These are phyloP conservation scores for Eremomyces bilateralis DNA, from an alignment of 495 filamentous ascomycete species.

Conservation along the genomic window DNA sequence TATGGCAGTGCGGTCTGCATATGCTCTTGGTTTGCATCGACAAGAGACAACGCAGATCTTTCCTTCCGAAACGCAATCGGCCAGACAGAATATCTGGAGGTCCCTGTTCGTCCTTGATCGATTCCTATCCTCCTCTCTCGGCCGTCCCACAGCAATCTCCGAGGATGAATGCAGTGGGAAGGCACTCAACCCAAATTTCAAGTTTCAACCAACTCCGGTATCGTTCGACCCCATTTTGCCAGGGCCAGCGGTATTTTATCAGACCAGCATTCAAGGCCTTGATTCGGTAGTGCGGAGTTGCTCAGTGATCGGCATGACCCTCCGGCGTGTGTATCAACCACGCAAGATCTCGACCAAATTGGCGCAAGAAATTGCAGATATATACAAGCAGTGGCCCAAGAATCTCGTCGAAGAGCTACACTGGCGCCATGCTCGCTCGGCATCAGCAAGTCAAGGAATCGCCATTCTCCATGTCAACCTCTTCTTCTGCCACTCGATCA, in stretches of 20 bases:
- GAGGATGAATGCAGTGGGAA: slow-evolving; percentile 37
- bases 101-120: slow-evolving; percentile 39
- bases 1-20: slow-evolving; percentile 40
- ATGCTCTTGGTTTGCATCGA: slow-evolving; percentile 36
- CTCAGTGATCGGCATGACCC: slow-evolving; percentile 41
- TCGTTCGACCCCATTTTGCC: no score
- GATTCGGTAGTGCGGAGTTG: slow-evolving; percentile 34
- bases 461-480: slow-evolving; percentile 45
- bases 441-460: slow-evolving; percentile 31
- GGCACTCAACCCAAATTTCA: slow-evolving; percentile 18
- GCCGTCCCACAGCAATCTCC: slow-evolving; percentile 36
- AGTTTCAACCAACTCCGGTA: not conserved
- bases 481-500: slow-evolving; percentile 51
- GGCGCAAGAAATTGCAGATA: slow-evolving; percentile 43
- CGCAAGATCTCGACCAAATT: slow-evolving; percentile 44
- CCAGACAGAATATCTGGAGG: slow-evolving; percentile 35
- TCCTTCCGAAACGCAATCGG: slow-evolving; percentile 19
- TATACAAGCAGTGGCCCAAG: slow-evolving; percentile 27
- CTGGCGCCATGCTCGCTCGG: slow-evolving; percentile 27
- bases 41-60: slow-evolving; percentile 37
- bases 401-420: slow-evolving; percentile 24
- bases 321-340: slow-evolving; percentile 46
- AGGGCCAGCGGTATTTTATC: not conserved
- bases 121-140: slow-evolving; percentile 34
- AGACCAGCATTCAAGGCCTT: slow-evolving; percentile 17